Conservation (phyloP, 2,329 filamentous ascomycete species). For the Moelleriella libera region DNA sequence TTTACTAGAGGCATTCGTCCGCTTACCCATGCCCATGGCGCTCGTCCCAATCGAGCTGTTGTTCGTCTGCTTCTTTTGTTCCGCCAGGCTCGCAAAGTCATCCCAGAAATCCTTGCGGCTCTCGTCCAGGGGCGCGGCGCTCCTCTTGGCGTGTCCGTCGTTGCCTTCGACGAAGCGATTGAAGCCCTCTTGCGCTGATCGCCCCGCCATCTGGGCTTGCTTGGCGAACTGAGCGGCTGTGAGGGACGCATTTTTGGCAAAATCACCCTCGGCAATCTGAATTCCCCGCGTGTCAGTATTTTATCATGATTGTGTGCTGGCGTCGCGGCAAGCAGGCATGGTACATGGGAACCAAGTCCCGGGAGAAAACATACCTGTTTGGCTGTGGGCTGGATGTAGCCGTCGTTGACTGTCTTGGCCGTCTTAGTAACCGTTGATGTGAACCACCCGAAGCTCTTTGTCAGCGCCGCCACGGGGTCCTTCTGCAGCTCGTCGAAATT, state of each 20-base stretch:
- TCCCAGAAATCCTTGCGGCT: slow-evolving; percentile 85
- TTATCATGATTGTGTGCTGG: background rate
- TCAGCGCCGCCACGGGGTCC: slow-evolving; percentile 77
- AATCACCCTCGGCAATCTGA: slow-evolving; percentile 66
- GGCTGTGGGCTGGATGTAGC: slow-evolving; percentile 85
- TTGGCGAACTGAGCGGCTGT: slow-evolving; percentile 53
- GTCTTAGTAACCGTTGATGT: slow-evolving; percentile 76
- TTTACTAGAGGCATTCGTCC: slow-evolving; percentile 21
- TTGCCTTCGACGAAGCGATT: slow-evolving; percentile 78
- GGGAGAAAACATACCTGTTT: slow-evolving; percentile 12
- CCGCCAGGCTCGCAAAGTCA: slow-evolving; percentile 61
- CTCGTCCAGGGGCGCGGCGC: slow-evolving; percentile 34
- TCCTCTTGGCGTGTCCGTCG: slow-evolving; percentile 16
- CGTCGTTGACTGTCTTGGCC: slow-evolving; percentile 80
- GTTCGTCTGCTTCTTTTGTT: slow-evolving; percentile 29
- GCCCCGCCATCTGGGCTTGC: slow-evolving; percentile 54
- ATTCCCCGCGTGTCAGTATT: background rate
- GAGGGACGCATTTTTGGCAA: slow-evolving; percentile 51
- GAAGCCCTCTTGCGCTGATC: slow-evolving; percentile 65
- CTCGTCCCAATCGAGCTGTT: slow-evolving; percentile 42
- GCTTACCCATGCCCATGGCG: slow-evolving; percentile 41
- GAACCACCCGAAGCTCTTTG: slow-evolving; percentile 92
- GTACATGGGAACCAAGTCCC: background rate
- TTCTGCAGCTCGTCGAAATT: slow-evolving; percentile 79
- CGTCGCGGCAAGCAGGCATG: background rate